Conservation (phyloP, 106 monocot species). For the Iris macrosiphon region DNA sequence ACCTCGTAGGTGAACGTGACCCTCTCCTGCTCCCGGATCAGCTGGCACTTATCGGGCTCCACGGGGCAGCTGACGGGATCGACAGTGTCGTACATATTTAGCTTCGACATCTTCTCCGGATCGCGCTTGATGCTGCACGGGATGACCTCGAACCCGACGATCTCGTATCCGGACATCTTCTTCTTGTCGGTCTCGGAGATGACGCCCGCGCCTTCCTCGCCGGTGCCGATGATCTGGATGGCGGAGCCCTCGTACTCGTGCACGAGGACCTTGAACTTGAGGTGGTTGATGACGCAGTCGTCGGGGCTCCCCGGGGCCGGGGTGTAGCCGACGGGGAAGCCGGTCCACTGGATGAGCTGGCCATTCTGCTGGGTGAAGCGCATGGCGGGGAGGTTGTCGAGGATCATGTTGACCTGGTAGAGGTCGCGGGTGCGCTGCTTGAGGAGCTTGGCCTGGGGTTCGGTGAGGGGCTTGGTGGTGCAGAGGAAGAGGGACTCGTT, state of each 20-base stretch:
- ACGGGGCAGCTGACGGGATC: slow-evolving; percentile 17
- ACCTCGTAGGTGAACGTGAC: slow-evolving; percentile 26
- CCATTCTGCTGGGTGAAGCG: slow-evolving; percentile 9
- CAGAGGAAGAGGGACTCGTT: slow-evolving; percentile 27
- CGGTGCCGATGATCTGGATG: slow-evolving; percentile 13
- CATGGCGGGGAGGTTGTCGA: slow-evolving; percentile 18
- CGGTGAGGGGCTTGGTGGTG: slow-evolving; percentile 15
- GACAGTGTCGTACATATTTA: slow-evolving; percentile 25
- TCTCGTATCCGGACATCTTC: slow-evolving; percentile 23
- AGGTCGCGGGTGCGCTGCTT: slow-evolving; percentile 8
- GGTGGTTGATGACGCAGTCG: slow-evolving; percentile 16
- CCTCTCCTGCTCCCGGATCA: slow-evolving; percentile 19
- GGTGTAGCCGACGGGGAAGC: slow-evolving; percentile 21
- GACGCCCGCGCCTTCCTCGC: neutral
- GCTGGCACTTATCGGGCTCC: slow-evolving; percentile 17
- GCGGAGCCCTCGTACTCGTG: slow-evolving; percentile 16
- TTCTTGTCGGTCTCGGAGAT: slow-evolving; percentile 8
- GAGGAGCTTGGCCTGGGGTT: slow-evolving; percentile 10
- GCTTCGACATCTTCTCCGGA: slow-evolving; percentile 11
- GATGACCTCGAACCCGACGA: slow-evolving; percentile 24
- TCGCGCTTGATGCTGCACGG: slow-evolving; percentile 26
- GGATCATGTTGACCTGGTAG: slow-evolving; percentile 22
- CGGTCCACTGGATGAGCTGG: slow-evolving; percentile 10
- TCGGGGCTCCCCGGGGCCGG: slow-evolving; percentile 2
- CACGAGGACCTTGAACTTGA: slow-evolving; percentile 17